Evolutionary conservation across 768 basidiomycete genomes (phyloP).

Genomic region (Chiua virens): DNA sequence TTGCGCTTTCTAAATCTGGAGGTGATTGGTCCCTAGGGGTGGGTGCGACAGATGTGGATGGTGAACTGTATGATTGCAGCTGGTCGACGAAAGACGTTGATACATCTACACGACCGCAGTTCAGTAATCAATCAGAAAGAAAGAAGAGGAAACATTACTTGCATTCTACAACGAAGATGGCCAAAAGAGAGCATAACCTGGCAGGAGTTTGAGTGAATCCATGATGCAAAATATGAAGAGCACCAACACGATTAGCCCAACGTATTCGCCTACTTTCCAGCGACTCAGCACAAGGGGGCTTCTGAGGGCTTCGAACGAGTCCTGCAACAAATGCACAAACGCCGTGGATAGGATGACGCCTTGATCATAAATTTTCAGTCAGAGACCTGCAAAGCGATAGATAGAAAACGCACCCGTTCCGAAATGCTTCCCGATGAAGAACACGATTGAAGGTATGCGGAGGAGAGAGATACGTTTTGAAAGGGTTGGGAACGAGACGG

Average conservation of each 20-base stretch:
- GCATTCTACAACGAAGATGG: slow-evolving; percentile 84
- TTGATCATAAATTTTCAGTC: slow-evolving; percentile 12
- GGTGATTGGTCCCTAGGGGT: slow-evolving; percentile 27
- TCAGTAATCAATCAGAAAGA: background rate
- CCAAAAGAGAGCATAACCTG: slow-evolving; percentile 62
- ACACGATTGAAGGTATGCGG: slow-evolving; percentile 63
- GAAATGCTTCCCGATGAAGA: slow-evolving; percentile 88
- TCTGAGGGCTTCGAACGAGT: slow-evolving; percentile 64
- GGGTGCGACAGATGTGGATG: slow-evolving; percentile 39
- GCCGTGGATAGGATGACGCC: slow-evolving; percentile 83
- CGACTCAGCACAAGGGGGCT: slow-evolving; percentile 43
- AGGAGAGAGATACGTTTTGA: slow-evolving; percentile 54
- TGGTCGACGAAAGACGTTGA: slow-evolving; percentile 76
- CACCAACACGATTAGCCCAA: slow-evolving; percentile 74
- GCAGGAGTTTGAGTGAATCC: background rate
- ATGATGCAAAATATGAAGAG: background rate
- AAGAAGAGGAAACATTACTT: slow-evolving; percentile 25
- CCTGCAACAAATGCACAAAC: slow-evolving; percentile 78
- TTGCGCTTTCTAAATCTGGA: slow-evolving; percentile 2
- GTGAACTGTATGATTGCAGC: slow-evolving; percentile 62
- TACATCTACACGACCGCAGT: slow-evolving; percentile 45
- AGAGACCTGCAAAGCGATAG: background rate
- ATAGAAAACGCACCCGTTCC: slow-evolving; percentile 56
- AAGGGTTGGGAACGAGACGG: slow-evolving; percentile 72
- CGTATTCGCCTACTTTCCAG: slow-evolving; percentile 56